A percentile compares a stretch with the other conserved stretches of the same genome.
phyloP scores from a whole-genome alignment of 2,329 filamentous ascomycete species.

The Knufia fluminis region DNA sequence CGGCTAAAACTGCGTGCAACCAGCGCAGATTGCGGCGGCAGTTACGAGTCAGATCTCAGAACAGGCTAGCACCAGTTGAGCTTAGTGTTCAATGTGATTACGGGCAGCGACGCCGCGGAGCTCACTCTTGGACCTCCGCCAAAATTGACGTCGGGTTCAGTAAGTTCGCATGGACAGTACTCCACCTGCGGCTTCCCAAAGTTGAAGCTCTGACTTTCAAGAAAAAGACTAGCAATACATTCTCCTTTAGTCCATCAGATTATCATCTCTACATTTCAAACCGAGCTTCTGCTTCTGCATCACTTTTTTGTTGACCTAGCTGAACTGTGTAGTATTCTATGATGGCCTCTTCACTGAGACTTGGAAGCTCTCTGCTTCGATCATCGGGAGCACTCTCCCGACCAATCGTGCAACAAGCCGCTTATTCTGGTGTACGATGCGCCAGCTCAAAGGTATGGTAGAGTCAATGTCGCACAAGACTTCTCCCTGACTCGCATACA shows the following conservation, averaged over 20 bases:
- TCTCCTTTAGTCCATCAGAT: constrained; percentile 21
- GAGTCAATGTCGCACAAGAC: no score
- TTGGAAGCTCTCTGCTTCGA: constrained; percentile 74
- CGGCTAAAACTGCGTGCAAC: neutral
- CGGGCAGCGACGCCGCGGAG: no score
- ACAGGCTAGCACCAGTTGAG: no score
- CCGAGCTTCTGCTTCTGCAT: constrained; percentile 22
- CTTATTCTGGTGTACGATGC: constrained; percentile 75
- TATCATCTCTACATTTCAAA: constrained; percentile 12
- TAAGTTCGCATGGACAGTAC: neutral
- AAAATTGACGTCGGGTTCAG: neutral
- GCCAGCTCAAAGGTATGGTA: constrained; percentile 68
- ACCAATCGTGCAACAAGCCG: constrained; percentile 58
- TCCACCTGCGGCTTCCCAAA: constrained; percentile 3
- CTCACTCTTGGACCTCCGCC: neutral
- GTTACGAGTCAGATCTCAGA: no score
- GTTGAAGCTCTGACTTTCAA: neutral
- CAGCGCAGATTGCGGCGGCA: no score
- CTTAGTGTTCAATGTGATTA: no score
- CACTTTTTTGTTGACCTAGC: constrained; percentile 12
- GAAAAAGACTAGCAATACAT: constrained; percentile 2
- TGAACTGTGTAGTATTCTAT: constrained; percentile 32
- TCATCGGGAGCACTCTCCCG: constrained; percentile 60
- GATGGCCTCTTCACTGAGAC: constrained; percentile 78
- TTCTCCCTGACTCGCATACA: constrained; percentile 42